Evolutionary conservation across 2,329 filamentous ascomycete species (phyloP), one percentile per base, ranked within the genome.

Genomic region (Pezicula neosporulosa): DNA sequence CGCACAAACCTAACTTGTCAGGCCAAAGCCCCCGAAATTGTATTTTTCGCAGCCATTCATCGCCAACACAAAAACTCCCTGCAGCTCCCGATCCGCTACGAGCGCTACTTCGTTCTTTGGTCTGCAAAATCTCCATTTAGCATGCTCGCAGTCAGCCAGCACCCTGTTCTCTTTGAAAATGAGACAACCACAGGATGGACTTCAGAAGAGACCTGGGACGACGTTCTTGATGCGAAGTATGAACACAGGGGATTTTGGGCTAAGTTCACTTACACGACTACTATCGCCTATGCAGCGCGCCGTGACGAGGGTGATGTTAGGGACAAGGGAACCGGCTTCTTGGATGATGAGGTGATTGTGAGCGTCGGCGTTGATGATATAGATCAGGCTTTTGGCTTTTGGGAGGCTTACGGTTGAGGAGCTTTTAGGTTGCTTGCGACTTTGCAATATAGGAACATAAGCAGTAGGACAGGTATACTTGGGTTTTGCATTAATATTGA

Each of bases 331-430:
- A 64, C 59, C 2, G 69, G 69, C 10, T 70, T 60, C 51, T 53
- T 72, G 12, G 68, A 69, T 48, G 68, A 72, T 51, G 66, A 72
- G n/a, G 61, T 71, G n/a, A 51, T 72, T 18, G 48, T 71, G 30
- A 69, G 67, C 16, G 62, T 72, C 38, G 69, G 69, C 1, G 58
- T 71, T 52, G 68, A 70, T 51, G 69, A 72, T 57, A 56, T 62
- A 39, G 60, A 59, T 41, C 64, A 69, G 48, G 63, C 59, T n/a
- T 69, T 66, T 61, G 65, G 61, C 15, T n/a, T 69, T 66, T 61
- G 65, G 61, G 12, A 63, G 57, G 44, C 62, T 66, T 28, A 59
- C 58, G 49, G 67, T 64, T 1, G 53, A 57, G 9, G 65, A 68
- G 27, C 51, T 71, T 41, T 54, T 71, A 48, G 56, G 61, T 47